phyloP scores from a whole-genome alignment of 805 yeast genomes.

The Ogataea kodamae region DNA sequence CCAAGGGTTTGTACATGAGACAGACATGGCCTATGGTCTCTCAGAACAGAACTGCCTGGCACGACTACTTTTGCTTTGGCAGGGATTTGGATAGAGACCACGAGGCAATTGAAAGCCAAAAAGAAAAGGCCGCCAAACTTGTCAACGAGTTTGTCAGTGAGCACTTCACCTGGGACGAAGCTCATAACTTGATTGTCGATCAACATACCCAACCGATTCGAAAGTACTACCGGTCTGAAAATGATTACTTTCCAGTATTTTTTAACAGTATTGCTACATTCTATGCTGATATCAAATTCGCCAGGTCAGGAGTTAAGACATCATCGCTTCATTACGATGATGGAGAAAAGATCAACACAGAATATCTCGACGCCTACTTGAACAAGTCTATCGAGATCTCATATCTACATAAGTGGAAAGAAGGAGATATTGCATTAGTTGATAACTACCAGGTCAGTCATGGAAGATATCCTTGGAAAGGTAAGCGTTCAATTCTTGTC shows the following conservation, averaged over 20 bases:
- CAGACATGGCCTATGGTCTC: constrained; percentile 30
- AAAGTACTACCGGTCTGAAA: constrained; percentile 18
- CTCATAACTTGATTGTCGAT: constrained; percentile 28
- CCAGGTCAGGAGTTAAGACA: constrained; percentile 10
- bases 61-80: constrained; percentile 33
- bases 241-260: constrained; percentile 19
- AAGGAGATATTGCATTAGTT: constrained; percentile 35
- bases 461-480: constrained; percentile 34
- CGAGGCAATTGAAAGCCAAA: constrained; percentile 27
- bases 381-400: constrained; percentile 22
- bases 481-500: constrained; percentile 32
- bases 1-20: constrained; percentile 26
- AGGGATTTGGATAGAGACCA: constrained; percentile 23
- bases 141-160: constrained; percentile 26
- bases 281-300: constrained; percentile 14
- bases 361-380: constrained; percentile 20
- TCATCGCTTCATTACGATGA: constrained; percentile 22
- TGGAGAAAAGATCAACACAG: constrained; percentile 17
- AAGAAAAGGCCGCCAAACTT: constrained; percentile 25
- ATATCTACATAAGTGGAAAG: constrained; percentile 32
- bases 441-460: constrained; percentile 36
- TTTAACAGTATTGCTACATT: constrained; percentile 30
- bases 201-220: constrained; percentile 28
- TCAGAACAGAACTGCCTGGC: constrained; percentile 26
- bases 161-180: constrained; percentile 27